Base-by-base conservation (phyloP, 805 yeast genomes). In the Candida verbasci region DNA sequence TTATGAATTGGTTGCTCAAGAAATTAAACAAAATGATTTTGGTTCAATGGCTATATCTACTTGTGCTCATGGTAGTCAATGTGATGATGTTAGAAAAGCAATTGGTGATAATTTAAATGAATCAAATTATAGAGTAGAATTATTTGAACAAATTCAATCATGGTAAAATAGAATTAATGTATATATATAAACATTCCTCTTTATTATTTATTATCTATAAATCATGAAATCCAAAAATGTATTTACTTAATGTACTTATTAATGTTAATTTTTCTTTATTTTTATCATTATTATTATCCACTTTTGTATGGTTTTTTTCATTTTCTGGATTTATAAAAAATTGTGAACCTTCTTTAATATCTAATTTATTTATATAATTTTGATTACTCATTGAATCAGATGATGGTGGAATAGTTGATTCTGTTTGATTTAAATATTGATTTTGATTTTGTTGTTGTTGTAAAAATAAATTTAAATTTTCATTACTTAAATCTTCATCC, bases 401-500 rank as follows among this genome's bases (percentile, higher is more conserved):
- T 38, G 25, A 17, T 50, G 15, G 15, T 3, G 21, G 5, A n/a
- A n/a, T 17, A 6, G 32, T 14, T 7, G 16, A 23, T 8, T 12
- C 6, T 16, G 23, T 12, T 17, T 23, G 24, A 10, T 12, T n/a
- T 6, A 9, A 16, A 31, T 17, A 7, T 23, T 37, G 35, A 29
- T 28, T 34, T 3, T 54, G 52, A 18, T 22, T 22, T 14, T 15
- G 22, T 7, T 24, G 23, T 8, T 12, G 6, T 16, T 31, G 16
- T 17, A 31, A 31, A 10, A 22, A n/a, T 6, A 9, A 16, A 31
- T 17, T 16, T 23, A 39, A 37, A 29, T 28, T 34, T 3, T 54
- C 52, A 29, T 65, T 70, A 1, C 80, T 80, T 18, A 76, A 61
- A 44, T 76, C 76, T 45, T 74, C 79, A 25, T 50, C 53, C 7